Base-by-base conservation (phyloP, 2,329 filamentous ascomycete genomes). In the Biscogniauxia marginata region DNA sequence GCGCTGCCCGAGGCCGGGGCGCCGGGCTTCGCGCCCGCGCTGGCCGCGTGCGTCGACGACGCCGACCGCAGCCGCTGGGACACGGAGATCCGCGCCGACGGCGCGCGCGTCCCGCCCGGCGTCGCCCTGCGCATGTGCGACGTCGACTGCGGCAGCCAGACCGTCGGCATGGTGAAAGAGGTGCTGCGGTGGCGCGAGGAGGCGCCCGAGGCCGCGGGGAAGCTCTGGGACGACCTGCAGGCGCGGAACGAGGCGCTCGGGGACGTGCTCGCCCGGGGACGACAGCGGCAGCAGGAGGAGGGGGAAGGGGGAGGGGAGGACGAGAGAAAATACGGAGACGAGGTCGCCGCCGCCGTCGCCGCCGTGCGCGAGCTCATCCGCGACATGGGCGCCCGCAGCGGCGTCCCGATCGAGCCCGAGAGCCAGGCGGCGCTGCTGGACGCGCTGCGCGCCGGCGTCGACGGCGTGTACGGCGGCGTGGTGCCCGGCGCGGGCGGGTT, bases 401-500 rank as follows among this genome's bases (percentile, higher is more conserved):
- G 80, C 0, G 93, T 96, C 7, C 92, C 93, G 3, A 93, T 99
- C 63, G 95, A 99, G 78, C 95, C 95, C 0, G 79, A 79, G 45
- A 86, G 88, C 63, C 95, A 99, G 79, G 96, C 91, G 1, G 83
- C 84, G 67, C 78, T 99, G 57, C 76, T 99, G 34, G 89, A 99
- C 73, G 89, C 86, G 8, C 80, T 93, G 55, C 83, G 79, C 3
- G 71, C 75, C n/a, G 68, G 65, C 3, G 76, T 97, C 1, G 81
- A 88, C 0, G 95, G 93, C 5, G 92, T 98, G 3, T 84, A 93
- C 62, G 93, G 92, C 0, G 95, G 93, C 0, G 91, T 98, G 0
- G 95, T 97, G 0, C 95, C 95, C 0, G 95, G 95, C 0, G 95
- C 95, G 0, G 95, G 95, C 8, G 95, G 95, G 0, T 97, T 90